These are phyloP conservation scores for Cocos nucifera DNA, from an alignment of 176 grass and related monocot genomes.

Conservation along the genomic window DNA sequence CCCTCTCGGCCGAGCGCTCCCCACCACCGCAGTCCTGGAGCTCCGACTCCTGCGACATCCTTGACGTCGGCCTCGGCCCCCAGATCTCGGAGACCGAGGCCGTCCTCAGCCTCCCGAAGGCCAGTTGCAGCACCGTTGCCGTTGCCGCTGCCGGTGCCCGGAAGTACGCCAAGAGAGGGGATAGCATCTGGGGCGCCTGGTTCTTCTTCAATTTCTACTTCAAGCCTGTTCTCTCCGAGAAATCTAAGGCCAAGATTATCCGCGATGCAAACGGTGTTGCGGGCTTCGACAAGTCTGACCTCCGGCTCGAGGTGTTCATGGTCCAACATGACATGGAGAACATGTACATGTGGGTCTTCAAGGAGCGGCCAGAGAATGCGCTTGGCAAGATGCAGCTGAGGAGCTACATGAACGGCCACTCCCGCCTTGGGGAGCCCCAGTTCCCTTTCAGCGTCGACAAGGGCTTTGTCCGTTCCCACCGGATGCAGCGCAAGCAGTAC, in stretches of 20 bases:
- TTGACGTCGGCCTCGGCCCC: slow-evolving; percentile 44
- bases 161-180: slow-evolving; percentile 12
- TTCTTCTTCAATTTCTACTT: slow-evolving; percentile 23
- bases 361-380: slow-evolving; percentile 17
- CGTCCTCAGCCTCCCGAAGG: slow-evolving; percentile 34
- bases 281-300: slow-evolving; percentile 10
- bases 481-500: slow-evolving; percentile 23
- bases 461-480: slow-evolving; percentile 16
- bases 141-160: neutral
- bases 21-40: slow-evolving; percentile 21
- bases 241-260: slow-evolving; percentile 15
- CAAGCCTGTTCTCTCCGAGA: slow-evolving; percentile 10
- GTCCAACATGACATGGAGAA: slow-evolving; percentile 24
- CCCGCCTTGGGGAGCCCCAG: slow-evolving; percentile 19
- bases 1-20: slow-evolving; percentile 37
- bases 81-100: slow-evolving; percentile 48
- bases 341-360: slow-evolving; percentile 25
- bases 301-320: slow-evolving; percentile 6
- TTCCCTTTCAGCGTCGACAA: slow-evolving; percentile 14
- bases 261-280: slow-evolving; percentile 14
- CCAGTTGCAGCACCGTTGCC: slow-evolving; percentile 18
- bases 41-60: slow-evolving; percentile 34
- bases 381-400: slow-evolving; percentile 20
- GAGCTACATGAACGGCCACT: slow-evolving; percentile 21
- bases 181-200: slow-evolving; percentile 22